phyloP scores from a whole-genome alignment of 2,329 filamentous ascomycete species.

The Trichoderma cornu-damae region DNA sequence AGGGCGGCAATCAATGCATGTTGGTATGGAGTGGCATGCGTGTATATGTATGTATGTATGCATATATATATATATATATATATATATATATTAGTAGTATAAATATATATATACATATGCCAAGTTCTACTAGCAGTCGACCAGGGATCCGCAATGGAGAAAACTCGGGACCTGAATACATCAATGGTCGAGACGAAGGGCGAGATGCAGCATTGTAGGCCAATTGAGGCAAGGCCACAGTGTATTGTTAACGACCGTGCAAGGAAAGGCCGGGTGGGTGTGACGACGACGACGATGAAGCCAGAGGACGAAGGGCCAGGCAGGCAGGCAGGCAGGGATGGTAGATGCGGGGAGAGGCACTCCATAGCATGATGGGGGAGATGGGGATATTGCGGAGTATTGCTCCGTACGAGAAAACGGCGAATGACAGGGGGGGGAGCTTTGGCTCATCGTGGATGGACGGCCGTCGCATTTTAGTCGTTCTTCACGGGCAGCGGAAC shows the following conservation, averaged over 20 bases:
- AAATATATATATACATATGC: not conserved
- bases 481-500: too few species aligned
- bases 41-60: not conserved
- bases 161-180: not conserved
- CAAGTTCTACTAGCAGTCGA: not conserved
- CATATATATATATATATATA: not conserved
- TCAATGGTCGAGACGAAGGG: not conserved
- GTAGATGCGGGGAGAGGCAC: constrained; percentile 13
- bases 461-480: constrained; percentile 4
- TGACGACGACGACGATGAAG: constrained; percentile 7
- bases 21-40: not conserved
- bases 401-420: not conserved
- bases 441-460: not conserved
- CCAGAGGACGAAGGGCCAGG: not conserved
- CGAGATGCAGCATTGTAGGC: not conserved
- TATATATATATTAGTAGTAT: not conserved
- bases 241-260: not conserved
- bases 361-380: constrained; percentile 14
- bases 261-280: constrained; percentile 11
- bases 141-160: constrained; percentile 1
- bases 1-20: constrained; percentile 1
- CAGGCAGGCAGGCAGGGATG: constrained; percentile 7
- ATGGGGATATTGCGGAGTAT: not conserved
- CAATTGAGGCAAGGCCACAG: constrained; percentile 14
- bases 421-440: not conserved